Conservation (phyloP, 2,329 filamentous ascomycete species). For the Chalara sp. region DNA sequence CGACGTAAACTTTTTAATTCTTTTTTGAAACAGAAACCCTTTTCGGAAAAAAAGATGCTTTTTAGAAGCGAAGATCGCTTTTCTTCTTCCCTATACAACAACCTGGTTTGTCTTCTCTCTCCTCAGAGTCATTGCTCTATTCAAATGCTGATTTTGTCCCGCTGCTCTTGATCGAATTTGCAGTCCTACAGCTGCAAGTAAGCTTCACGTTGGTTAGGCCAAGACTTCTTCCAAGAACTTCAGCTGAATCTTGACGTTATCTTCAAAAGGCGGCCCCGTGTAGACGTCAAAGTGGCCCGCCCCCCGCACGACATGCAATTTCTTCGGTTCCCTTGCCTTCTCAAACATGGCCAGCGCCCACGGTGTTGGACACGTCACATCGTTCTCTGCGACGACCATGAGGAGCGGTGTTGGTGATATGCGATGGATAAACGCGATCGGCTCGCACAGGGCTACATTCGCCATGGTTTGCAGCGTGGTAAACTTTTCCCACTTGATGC, state of each 20-base stretch:
- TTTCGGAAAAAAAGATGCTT: no score
- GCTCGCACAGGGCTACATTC: conserved; percentile 17
- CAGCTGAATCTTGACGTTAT: conserved; percentile 25
- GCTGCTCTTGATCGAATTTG: no score
- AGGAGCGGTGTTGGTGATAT: conserved; percentile 32
- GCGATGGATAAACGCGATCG: conserved; percentile 24
- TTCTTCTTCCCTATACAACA: no score
- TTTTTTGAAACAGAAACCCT: no score
- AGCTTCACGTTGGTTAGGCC: neutral
- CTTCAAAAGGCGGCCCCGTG: conserved; percentile 18
- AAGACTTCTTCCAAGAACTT: conserved; percentile 23
- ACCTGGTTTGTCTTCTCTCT: no score
- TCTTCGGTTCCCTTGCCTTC: conserved; percentile 31
- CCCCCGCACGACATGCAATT: conserved; percentile 26
- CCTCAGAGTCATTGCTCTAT: no score
- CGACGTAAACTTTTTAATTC: no score
- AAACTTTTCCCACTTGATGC: conserved; percentile 28
- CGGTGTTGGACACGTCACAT: conserved; percentile 26
- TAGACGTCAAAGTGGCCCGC: conserved; percentile 34
- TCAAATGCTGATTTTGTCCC: no score
- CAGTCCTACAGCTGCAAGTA: no score
- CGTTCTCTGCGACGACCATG: conserved; percentile 28
- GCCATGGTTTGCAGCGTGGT: conserved; percentile 27
- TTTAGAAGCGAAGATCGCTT: no score
- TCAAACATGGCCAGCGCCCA: conserved; percentile 24